Conservation (phyloP, 345 rosid genomes). For the Laguncularia racemosa region DNA sequence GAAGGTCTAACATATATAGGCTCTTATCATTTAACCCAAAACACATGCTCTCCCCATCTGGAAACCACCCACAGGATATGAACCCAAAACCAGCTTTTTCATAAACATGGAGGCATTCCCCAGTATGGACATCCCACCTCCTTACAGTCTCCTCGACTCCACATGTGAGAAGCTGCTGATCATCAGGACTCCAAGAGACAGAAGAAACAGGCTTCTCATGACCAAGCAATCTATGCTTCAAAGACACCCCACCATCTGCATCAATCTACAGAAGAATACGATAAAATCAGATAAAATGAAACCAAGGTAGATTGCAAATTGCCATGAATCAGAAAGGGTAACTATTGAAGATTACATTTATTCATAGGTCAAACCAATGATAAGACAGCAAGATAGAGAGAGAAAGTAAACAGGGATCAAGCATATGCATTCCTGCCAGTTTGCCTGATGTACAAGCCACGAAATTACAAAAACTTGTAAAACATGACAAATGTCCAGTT, state of each 20-base stretch:
- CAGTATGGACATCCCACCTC: conserved; percentile 55
- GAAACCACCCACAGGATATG: conserved; percentile 63
- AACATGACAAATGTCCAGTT: too few species aligned
- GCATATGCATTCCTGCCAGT: too few species aligned
- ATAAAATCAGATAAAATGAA: too few species aligned
- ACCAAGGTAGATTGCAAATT: too few species aligned
- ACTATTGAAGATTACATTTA: too few species aligned
- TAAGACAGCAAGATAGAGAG: not conserved
- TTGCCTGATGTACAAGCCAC: too few species aligned
- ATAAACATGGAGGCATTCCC: conserved; percentile 50
- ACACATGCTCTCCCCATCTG: conserved; percentile 40
- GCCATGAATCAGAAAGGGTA: too few species aligned
- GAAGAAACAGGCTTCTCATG: conserved; percentile 46
- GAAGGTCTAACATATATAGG: conserved; percentile 49
- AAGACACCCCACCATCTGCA: conserved; percentile 23
- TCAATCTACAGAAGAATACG: conserved; percentile 28
- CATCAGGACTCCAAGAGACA: conserved; percentile 64
- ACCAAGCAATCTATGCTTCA: conserved; percentile 43
- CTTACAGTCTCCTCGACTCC: conserved; percentile 49
- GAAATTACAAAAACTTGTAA: too few species aligned
- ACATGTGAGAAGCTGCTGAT: conserved; percentile 49
- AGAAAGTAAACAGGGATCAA: not conserved
- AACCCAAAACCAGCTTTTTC: conserved; percentile 43
- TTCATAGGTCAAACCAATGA: too few species aligned
- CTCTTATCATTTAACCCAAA: conserved; percentile 46